Base-by-base conservation (phyloP, 2,329 filamentous ascomycete genomes). In the Microdochium paspali region DNA sequence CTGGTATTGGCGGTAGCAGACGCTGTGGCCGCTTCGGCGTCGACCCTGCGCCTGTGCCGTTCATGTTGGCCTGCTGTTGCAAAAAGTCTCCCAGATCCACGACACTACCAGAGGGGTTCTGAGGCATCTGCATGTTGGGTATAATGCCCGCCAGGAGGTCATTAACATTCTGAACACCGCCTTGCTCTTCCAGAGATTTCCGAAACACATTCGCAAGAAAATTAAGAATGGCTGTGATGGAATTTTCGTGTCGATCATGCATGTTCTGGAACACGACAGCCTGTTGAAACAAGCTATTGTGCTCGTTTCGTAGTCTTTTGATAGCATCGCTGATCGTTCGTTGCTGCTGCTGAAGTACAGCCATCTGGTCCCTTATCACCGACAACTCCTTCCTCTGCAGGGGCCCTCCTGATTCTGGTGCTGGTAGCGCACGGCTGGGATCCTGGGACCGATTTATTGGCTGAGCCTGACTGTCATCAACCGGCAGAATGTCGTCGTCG, bases 131-230 rank as follows among this genome's bases (percentile, higher is more conserved):
- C 30, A 66, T 71, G 28, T 66, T 70, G 4, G 85, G 80, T 49
- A 93, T 84, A 49, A 87, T 79, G 54, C 82, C 84, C 4, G 83
- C 81, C 60, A 97, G 87, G 60, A 95, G 84, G 55, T 94, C 90
- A 48, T 86, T 82, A 39, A 97, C 78, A 50, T 87, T 91, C 59
- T 87, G 81, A 1, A 80, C 74, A 18, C 79, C 78, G 26, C 82
- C 83, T 56, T 91, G 85, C 30, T 90, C 88, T 61, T 96, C 90
- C 45, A 98, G 70, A 53, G 89, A 95, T 59, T 94, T 85, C 53
- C 95, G 86, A 68, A 97, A 98, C 39, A 98, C 91, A 12, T 94
- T 97, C 43, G 91, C 93, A 20, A 98, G 76, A 65, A 98, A 97
- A 45, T 90, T 95, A 39, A 98, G 76, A 52, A 98, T 97, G n/a